phyloP scores from a whole-genome alignment of 1,284 basidiomycete species.

The Rhodotorula sp. region DNA sequence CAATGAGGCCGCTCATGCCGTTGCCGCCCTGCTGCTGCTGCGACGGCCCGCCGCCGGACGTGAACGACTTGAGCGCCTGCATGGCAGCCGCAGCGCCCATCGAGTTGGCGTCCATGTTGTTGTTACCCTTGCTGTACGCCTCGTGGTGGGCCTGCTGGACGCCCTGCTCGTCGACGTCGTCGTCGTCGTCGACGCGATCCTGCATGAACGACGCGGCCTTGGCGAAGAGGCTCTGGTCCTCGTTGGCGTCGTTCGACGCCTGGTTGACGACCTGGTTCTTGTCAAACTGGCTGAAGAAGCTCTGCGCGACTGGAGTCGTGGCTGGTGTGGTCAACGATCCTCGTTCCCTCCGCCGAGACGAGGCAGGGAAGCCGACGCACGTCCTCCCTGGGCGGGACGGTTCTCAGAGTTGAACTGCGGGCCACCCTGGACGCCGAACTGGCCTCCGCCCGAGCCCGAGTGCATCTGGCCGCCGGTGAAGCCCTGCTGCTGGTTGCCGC shows the following conservation, averaged over 20 bases:
- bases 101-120: conserved; percentile 29
- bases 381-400: background rate
- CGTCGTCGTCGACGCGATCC: conserved; percentile 17
- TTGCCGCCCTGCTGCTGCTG: conserved; percentile 14
- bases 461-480: conserved; percentile 5
- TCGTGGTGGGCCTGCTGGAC: conserved; percentile 41
- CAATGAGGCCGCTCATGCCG: conserved; percentile 30
- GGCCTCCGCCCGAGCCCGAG: conserved; percentile 16
- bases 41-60: conserved; percentile 13
- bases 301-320: background rate
- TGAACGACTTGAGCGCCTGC: conserved; percentile 43
- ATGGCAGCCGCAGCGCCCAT: conserved; percentile 40
- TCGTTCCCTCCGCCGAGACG: background rate
- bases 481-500: background rate
- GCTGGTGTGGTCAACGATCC: background rate
- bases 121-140: conserved; percentile 37
- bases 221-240: conserved; percentile 26
- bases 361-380: background rate
- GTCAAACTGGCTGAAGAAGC: conserved; percentile 14
- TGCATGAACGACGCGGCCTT: conserved; percentile 30
- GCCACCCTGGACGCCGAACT: conserved; percentile 22
- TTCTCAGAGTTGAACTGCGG: conserved; percentile 15
- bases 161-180: conserved; percentile 42
- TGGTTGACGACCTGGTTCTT: conserved; percentile 19
- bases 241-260: conserved; percentile 13